Evolutionary conservation across 2,329 filamentous ascomycete genomes (phyloP).

Genomic region (Aspergillus sp.): DNA sequence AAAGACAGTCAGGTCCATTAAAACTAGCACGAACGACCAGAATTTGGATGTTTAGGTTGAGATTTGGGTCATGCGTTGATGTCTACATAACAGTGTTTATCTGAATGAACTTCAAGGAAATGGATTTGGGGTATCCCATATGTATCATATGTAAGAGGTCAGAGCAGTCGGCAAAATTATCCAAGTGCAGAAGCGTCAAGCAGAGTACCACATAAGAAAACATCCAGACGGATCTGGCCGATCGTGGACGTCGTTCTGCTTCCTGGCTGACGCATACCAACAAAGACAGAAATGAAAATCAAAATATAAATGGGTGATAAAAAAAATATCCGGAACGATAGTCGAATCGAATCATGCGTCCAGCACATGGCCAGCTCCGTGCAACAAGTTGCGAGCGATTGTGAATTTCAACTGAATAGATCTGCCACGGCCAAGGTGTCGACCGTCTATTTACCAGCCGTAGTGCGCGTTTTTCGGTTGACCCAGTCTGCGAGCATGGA

Average conservation of each 20-base stretch:
- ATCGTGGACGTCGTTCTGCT: not conserved
- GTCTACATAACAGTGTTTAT: not conserved
- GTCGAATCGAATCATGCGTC: slow-evolving; percentile 14
- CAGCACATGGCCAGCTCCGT: slow-evolving; percentile 20
- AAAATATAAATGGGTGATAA: slow-evolving; percentile 8
- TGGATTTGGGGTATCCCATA: slow-evolving; percentile 27
- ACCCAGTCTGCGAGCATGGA: slow-evolving; percentile 82
- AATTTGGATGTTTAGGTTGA: too few relatives aligned
- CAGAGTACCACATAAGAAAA: not conserved
- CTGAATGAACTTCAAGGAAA: slow-evolving; percentile 4
- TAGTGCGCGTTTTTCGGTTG: slow-evolving; percentile 39
- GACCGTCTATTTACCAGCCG: slow-evolving; percentile 15
- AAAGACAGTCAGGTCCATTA: too few relatives aligned
- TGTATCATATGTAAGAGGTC: not conserved
- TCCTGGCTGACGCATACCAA: not conserved
- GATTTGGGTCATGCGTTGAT: too few relatives aligned
- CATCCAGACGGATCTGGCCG: slow-evolving; percentile 1
- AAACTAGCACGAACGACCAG: too few relatives aligned
- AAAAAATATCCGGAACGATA: slow-evolving; percentile 2
- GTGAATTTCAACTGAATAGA: not conserved
- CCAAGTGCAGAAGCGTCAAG: not conserved
- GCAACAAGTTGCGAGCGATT: slow-evolving; percentile 3
- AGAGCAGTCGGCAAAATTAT: not conserved
- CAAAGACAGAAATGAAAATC: slow-evolving; percentile 13
- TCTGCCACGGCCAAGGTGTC: not conserved